Evolutionary conservation across 1,139 yeast genomes (phyloP).

Genomic region (Debaryomyces sp.): DNA sequence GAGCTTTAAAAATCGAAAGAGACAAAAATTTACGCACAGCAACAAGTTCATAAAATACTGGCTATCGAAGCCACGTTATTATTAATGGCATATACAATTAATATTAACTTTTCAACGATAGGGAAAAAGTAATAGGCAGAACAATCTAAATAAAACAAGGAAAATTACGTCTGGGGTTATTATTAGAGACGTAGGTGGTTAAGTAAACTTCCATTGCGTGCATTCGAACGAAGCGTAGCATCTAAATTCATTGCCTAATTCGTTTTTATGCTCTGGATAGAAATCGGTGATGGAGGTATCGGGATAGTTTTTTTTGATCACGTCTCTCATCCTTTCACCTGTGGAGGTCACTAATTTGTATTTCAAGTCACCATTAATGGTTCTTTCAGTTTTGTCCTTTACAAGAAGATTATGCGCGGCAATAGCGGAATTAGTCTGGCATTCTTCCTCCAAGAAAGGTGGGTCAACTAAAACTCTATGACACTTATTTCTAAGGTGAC

Average conservation of each 20-base stretch:
- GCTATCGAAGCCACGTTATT: slow-evolving; percentile 2
- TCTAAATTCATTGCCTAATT: slow-evolving; percentile 83
- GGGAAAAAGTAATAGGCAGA: background rate
- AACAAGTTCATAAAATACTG: background rate
- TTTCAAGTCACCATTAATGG: slow-evolving; percentile 43
- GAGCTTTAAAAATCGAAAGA: background rate
- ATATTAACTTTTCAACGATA: background rate
- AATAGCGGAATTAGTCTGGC: slow-evolving; percentile 73
- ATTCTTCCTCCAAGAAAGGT: slow-evolving; percentile 79
- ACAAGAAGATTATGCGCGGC: slow-evolving; percentile 67
- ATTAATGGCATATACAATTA: background rate
- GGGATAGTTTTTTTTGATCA: slow-evolving; percentile 64
- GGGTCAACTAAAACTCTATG: slow-evolving; percentile 85
- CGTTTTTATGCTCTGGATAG: slow-evolving; percentile 80
- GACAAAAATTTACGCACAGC: background rate
- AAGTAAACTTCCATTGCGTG: slow-evolving; percentile 35
- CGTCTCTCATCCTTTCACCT: slow-evolving; percentile 80
- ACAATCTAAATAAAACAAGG: background rate
- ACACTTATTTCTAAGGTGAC: slow-evolving; percentile 58
- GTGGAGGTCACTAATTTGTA: slow-evolving; percentile 72
- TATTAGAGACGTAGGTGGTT: background rate
- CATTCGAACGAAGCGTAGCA: slow-evolving; percentile 79
- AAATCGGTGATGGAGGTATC: slow-evolving; percentile 66
- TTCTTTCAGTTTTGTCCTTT: slow-evolving; percentile 35
- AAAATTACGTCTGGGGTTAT: background rate